phyloP scores from a whole-genome alignment of 768 basidiomycete genomes.

The Auriculariales sp. region DNA sequence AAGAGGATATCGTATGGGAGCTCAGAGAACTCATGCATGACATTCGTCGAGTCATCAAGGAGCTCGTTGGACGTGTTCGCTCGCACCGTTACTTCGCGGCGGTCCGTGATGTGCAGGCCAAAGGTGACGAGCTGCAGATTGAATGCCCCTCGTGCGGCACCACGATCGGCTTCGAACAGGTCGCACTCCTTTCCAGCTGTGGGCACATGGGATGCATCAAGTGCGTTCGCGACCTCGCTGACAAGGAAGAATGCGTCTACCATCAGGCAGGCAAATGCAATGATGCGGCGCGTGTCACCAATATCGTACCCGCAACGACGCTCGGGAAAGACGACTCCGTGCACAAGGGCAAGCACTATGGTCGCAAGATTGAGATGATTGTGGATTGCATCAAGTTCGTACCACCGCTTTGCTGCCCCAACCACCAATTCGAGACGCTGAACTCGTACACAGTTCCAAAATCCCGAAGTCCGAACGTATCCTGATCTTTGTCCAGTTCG shows the following conservation, averaged over 20 bases:
- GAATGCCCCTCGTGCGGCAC: conserved; percentile 49
- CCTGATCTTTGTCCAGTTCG: conserved; percentile 92
- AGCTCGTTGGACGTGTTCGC: conserved; percentile 78
- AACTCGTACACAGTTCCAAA: not conserved
- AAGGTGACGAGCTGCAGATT: conserved; percentile 34
- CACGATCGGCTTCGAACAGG: conserved; percentile 45
- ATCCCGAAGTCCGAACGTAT: conserved; percentile 69
- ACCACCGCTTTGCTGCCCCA: conserved; percentile 9
- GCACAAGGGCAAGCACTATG: conserved; percentile 61
- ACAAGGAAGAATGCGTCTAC: conserved; percentile 70
- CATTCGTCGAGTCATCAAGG: conserved; percentile 71
- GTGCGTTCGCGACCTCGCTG: conserved; percentile 61
- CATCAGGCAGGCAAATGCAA: conserved; percentile 53
- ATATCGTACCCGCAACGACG: conserved; percentile 67
- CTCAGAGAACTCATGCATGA: conserved; percentile 81
- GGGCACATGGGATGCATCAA: conserved; percentile 74
- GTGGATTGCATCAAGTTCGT: conserved; percentile 61
- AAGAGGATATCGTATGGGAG: conserved; percentile 56
- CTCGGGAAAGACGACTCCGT: conserved; percentile 67
- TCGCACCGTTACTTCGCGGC: conserved; percentile 87
- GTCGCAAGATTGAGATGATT: conserved; percentile 68
- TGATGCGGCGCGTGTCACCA: conserved; percentile 66
- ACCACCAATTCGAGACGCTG: not conserved
- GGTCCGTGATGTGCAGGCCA: conserved; percentile 76
- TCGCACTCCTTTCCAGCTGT: conserved; percentile 81